These are phyloP conservation scores for Nakataea oryzae DNA, from an alignment of 2,329 filamentous ascomycete genomes.

Conservation along the genomic window DNA sequence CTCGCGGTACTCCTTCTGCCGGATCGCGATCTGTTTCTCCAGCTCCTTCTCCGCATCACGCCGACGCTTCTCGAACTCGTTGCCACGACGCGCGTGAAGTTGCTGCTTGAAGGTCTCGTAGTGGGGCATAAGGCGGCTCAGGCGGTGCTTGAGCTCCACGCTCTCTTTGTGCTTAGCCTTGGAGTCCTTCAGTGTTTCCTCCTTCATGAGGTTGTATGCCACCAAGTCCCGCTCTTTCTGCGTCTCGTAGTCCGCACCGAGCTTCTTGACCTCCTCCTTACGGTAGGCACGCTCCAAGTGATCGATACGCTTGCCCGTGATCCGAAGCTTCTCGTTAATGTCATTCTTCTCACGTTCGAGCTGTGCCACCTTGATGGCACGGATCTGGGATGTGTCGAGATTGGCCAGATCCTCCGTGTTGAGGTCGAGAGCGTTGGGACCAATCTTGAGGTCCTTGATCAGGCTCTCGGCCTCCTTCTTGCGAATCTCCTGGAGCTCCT, in stretches of 20 bases:
- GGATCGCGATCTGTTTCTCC: constrained; percentile 78
- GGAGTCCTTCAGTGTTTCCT: constrained; percentile 67
- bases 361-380: constrained; percentile 88
- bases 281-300: constrained; percentile 95
- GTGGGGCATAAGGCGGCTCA: constrained; percentile 69
- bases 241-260: constrained; percentile 71
- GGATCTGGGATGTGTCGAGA: constrained; percentile 80
- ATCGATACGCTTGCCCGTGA: constrained; percentile 91
- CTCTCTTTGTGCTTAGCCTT: constrained; percentile 86
- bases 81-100: constrained; percentile 77
- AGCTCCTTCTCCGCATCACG: constrained; percentile 87
- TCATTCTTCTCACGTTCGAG: constrained; percentile 98
- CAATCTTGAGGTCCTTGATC: constrained; percentile 82
- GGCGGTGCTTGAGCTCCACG: constrained; percentile 86
- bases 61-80: constrained; percentile 92
- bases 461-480: constrained; percentile 91
- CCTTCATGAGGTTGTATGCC: constrained; percentile 70
- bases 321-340: constrained; percentile 78
- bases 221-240: constrained; percentile 71
- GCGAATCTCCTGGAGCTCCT: constrained; percentile 80
- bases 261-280: constrained; percentile 89
- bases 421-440: constrained; percentile 64
- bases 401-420: constrained; percentile 75
- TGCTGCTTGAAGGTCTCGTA: constrained; percentile 79
- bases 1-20: constrained; percentile 83